Evolutionary conservation across 176 grass and related monocot genomes (phyloP).

Genomic region (Rhynchospora breviuscula): DNA sequence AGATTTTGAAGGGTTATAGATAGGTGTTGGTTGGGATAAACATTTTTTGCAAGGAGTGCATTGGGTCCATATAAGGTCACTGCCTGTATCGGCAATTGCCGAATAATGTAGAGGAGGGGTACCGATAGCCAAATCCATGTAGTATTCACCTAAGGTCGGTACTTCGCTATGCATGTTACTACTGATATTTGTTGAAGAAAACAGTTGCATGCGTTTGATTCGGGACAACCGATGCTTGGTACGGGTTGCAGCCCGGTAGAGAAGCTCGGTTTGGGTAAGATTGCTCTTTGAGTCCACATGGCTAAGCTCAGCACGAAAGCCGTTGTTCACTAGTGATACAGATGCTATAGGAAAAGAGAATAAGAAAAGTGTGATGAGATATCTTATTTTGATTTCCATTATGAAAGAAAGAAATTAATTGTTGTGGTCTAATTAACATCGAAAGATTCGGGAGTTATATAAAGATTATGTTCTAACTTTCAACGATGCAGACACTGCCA

Average conservation of each 20-base stretch:
- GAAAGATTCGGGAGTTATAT: neutral
- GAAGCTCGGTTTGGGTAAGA: constrained; percentile 37
- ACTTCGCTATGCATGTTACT: constrained; percentile 28
- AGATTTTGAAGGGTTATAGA: constrained; percentile 54
- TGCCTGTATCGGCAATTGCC: constrained; percentile 57
- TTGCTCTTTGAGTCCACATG: constrained; percentile 40
- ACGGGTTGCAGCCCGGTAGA: constrained; percentile 37
- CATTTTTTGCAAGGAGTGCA: constrained; percentile 45
- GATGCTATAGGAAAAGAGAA: neutral
- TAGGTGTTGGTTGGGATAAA: constrained; percentile 35
- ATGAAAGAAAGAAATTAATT: neutral
- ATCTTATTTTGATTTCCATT: constrained; percentile 7
- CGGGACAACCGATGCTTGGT: constrained; percentile 30
- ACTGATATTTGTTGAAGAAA: constrained; percentile 20
- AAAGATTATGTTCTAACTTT: neutral
- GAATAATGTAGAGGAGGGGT: constrained; percentile 43
- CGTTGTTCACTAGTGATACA: constrained; percentile 15
- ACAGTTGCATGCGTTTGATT: constrained; percentile 21
- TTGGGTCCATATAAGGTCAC: constrained; percentile 68
- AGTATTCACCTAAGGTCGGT: constrained; percentile 42
- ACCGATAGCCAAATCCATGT: constrained; percentile 61
- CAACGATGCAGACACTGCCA: too few species aligned
- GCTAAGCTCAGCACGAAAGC: constrained; percentile 43
- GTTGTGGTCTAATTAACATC: neutral
- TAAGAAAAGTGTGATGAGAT: neutral